phyloP scores from a whole-genome alignment of 169 alveolate species.

The Cryptosporidium sp. region DNA sequence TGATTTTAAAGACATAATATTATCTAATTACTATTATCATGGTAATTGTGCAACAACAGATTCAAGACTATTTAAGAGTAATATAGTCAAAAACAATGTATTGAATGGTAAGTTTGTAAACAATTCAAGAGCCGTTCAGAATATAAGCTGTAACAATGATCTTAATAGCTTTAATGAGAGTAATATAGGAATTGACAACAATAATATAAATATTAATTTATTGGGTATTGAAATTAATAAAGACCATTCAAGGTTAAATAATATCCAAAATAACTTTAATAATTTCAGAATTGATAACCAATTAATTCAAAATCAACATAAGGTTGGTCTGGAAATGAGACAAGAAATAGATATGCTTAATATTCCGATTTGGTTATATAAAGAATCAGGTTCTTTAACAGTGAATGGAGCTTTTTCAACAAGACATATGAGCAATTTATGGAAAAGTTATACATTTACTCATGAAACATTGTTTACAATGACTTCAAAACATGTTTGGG shows the following conservation, averaged over 20 bases:
- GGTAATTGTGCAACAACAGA: neutral
- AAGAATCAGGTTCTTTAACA: neutral
- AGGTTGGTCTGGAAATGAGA: neutral
- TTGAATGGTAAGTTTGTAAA: neutral
- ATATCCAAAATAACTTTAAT: neutral
- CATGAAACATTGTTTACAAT: constrained; percentile 4
- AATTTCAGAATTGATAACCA: constrained; percentile 1
- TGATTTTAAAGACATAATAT: neutral
- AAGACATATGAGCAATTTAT: constrained; percentile 18
- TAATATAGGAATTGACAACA: neutral
- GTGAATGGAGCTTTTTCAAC: constrained; percentile 40
- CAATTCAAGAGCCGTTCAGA: neutral
- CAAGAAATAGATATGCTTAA: constrained; percentile 5
- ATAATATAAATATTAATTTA: too few species aligned
- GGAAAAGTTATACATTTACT: constrained; percentile 21
- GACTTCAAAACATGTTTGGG: constrained; percentile 24
- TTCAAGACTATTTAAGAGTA: neutral
- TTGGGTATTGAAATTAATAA: neutral
- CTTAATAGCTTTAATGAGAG: neutral
- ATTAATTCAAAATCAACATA: neutral
- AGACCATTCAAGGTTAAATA: neutral
- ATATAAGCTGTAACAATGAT: neutral
- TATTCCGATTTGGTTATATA: constrained; percentile 41
- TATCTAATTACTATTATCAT: neutral
- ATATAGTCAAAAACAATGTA: neutral